Base-by-base conservation (phyloP, 805 yeast genomes). In the Teunomyces aglyptinius region DNA sequence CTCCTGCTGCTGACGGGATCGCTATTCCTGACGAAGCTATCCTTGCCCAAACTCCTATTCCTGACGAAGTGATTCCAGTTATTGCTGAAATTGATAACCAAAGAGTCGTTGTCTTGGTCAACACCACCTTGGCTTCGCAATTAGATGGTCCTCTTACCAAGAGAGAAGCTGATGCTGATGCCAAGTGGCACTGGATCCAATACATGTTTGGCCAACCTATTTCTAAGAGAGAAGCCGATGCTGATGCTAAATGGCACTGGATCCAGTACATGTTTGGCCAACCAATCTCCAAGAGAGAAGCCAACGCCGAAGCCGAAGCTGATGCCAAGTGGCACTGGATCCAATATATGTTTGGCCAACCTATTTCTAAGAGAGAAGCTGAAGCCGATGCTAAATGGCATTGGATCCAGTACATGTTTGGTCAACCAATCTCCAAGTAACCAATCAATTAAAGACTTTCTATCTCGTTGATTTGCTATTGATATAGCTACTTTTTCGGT, bases 1-100 rank as follows among this genome's bases (percentile, higher is more conserved):
- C 27, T 11, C 24, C 39, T 18, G 15, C 26, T 22, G 19, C 39
- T 13, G 39, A 19, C 10, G 39, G 24, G 3, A 5, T 36, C 15
- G 20, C 39, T 36, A 40, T 52, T 31, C 55, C 56, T 16, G 49
- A 47, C 4, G 50, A 54, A 33, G 52, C 57, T n/a, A 33, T 54
- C 18, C 28, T 28, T 27, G 54, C 40, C 35, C 31, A 36, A 15
- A 32, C 39, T 15, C 43, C 44, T 8, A 28, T 54, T 33, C 27
- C 49, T 8, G 44, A 29, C 31, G 55, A 48, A 7, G 48, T 41
- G 8, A 55, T 41, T 22, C 50, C 54, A 1, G 26, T 54, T 28
- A 40, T 52, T 19, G 41, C 38, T 24, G 46, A 47, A 16, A 11
- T 42, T 10, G 45, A 52, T 28, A 56, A 52, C 19, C 50, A 49